phyloP scores from a whole-genome alignment of 1,284 basidiomycete species.

The Polyporus tsugae region DNA sequence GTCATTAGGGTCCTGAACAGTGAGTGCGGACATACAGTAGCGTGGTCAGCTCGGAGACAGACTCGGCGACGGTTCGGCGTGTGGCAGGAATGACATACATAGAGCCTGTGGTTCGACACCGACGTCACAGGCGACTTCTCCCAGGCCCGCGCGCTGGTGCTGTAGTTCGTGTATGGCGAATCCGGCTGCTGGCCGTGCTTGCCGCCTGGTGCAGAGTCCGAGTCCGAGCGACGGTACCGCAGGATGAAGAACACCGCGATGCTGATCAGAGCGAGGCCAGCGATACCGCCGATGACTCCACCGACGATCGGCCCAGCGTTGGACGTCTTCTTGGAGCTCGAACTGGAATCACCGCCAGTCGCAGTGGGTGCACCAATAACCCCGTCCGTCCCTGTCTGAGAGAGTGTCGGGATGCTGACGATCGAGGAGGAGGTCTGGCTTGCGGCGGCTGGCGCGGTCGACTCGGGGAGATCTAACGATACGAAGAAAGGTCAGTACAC shows the following conservation, averaged over 20 bases:
- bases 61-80: background rate
- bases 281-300: slow-evolving; percentile 15
- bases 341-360: background rate
- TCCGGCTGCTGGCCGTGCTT: slow-evolving; percentile 3
- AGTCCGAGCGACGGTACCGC: slow-evolving; percentile 15
- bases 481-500: background rate
- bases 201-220: background rate
- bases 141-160: slow-evolving; percentile 1
- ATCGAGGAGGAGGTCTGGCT: background rate
- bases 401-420: background rate
- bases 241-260: slow-evolving; percentile 22
- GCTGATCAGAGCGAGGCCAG: slow-evolving; percentile 14
- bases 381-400: background rate
- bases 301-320: slow-evolving; percentile 25
- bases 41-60: background rate
- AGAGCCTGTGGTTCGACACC: slow-evolving; percentile 16
- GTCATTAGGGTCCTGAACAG: slow-evolving; percentile 27
- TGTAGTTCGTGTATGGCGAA: slow-evolving; percentile 4
- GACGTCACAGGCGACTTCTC: slow-evolving; percentile 16
- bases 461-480: slow-evolving; percentile 17
- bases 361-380: background rate
- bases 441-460: slow-evolving; percentile 3
- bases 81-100: slow-evolving; percentile 15
- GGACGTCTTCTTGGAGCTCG: slow-evolving; percentile 19
- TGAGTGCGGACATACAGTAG: background rate